Evolutionary conservation across 73 alveolate genomes (phyloP).

Genomic region (Paramecium octaurelia): DNA sequence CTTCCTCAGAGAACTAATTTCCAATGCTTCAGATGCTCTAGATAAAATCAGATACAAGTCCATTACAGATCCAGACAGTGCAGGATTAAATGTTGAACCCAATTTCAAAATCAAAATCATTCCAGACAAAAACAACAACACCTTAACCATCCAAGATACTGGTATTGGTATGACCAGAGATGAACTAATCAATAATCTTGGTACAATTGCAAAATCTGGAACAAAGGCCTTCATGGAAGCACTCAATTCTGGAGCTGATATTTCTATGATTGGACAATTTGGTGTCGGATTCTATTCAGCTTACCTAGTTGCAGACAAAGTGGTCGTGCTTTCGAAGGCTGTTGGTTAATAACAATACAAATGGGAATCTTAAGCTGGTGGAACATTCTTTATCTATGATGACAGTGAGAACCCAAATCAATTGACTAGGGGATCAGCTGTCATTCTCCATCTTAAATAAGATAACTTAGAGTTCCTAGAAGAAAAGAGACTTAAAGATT

Average conservation of each 20-base stretch:
- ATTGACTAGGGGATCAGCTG: conserved; percentile 94
- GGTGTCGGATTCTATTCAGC: conserved; percentile 99
- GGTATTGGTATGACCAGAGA: conserved; percentile 99
- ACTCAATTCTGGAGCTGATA: conserved; percentile 97
- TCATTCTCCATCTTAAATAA: conserved; percentile 96
- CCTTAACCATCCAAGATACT: conserved; percentile 95
- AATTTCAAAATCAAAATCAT: conserved; percentile 91
- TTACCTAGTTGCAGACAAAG: conserved; percentile 97
- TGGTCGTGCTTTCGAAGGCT: conserved; percentile 88
- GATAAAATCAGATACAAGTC: conserved; percentile 98
- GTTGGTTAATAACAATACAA: conserved; percentile 93
- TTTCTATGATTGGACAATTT: conserved; percentile 98
- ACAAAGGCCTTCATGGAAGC: conserved; percentile 99
- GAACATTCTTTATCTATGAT: conserved; percentile 91
- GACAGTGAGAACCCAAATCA: conserved; percentile 83
- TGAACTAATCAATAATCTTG: conserved; percentile 97
- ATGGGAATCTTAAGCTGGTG: conserved; percentile 99
- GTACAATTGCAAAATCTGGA: conserved; percentile 99
- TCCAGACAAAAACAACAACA: conserved; percentile 99
- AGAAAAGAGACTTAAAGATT: conserved; percentile 96
- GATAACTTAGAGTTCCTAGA: conserved; percentile 98
- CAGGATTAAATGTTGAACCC: conserved; percentile 89
- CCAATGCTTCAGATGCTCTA: conserved; percentile 99
- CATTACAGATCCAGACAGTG: conserved; percentile 95
- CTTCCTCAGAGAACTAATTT: conserved; percentile 97